Evolutionary conservation across 73 alveolate species (phyloP), one percentile per base, ranked within the genome.

Genomic region (Strombidium stylifer): DNA sequence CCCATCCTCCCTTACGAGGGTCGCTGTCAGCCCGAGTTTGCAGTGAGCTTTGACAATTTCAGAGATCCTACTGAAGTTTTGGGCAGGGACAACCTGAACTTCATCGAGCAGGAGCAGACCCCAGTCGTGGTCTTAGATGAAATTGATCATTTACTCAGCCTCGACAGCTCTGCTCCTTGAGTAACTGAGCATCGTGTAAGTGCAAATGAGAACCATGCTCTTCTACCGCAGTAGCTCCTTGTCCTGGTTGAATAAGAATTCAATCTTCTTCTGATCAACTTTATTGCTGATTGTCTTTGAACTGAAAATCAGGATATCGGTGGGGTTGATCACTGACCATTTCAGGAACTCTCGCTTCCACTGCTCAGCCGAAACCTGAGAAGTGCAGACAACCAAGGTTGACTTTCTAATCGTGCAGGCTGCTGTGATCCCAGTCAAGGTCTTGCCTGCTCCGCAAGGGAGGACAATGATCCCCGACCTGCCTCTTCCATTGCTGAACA

Each of bases 361-460:
- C 71, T 90, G 94, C 37, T 90, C 94, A 19, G 84, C 96, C 2
- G 97, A 83, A 40, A 81, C 97, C 0, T 97, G 92, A 37, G 88
- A 74, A 21, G 82, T 93, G 72, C 97, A 93, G 15, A 90, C 74
- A 18, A 90, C 93, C 51, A 90, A 48, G 0, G 92, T 76, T 34
- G 94, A 73, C 61, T 87, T 82, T 80, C 88, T 90, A 20, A 93
- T 72, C 24, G 97, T 91, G 75, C 96, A 82, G 35, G 94, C 82
- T 19, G 98, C 92, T 45, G 90, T 85, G 15, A 90, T 85, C 23
- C 97, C 98, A 4, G 88, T 97, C 42, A 94, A 62, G 0, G 98
- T 91, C 69, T 91, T 94, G 12, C 98, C 99, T 34, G 99, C 97
- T 4, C 99, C 99, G 69, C 99, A 96, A 2, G 99, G 99, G 18